A percentile compares a stretch with the other conserved stretches of the same genome.
Conservation (phyloP, 2,329 filamentous ascomycete genomes). For the Gyromitra esculenta region DNA sequence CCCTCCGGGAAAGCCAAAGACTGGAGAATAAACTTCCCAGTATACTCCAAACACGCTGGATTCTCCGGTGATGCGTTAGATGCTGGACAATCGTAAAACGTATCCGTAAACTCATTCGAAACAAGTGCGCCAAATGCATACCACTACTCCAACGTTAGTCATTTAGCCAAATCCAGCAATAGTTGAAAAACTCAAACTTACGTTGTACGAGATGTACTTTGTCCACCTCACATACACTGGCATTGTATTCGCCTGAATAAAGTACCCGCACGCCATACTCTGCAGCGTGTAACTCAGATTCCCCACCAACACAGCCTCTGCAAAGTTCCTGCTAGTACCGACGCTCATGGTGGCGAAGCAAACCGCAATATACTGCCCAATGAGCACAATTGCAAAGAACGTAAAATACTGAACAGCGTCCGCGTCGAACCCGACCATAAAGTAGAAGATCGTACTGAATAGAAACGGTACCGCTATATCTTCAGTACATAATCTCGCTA, state of each 20-base stretch:
- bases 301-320: constrained; percentile 75
- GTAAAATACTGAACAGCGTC: constrained; percentile 73
- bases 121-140: constrained; percentile 77
- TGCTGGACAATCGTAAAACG: constrained; percentile 77
- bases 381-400: constrained; percentile 74
- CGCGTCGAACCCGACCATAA: constrained; percentile 77
- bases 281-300: constrained; percentile 79
- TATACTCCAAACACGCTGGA: constrained; percentile 74
- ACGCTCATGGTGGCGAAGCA: constrained; percentile 76
- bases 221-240: constrained; percentile 82
- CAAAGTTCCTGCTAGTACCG: constrained; percentile 72
- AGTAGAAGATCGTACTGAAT: constrained; percentile 72
- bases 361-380: constrained; percentile 78
- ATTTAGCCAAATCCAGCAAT: constrained; percentile 56
- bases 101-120: constrained; percentile 76
- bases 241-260: constrained; percentile 77
- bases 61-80: constrained; percentile 67
- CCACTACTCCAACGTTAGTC: constrained; percentile 62
- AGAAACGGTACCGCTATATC: constrained; percentile 53
- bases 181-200: constrained; percentile 60
- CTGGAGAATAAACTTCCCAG: constrained; percentile 74
- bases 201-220: constrained; percentile 73
- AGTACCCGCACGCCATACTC: constrained; percentile 78
- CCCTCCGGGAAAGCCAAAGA: constrained; percentile 73
- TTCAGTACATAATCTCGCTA: constrained; percentile 69